Conservation (phyloP, 2,329 filamentous ascomycete genomes). For the Sporothrix euskadiensis region DNA sequence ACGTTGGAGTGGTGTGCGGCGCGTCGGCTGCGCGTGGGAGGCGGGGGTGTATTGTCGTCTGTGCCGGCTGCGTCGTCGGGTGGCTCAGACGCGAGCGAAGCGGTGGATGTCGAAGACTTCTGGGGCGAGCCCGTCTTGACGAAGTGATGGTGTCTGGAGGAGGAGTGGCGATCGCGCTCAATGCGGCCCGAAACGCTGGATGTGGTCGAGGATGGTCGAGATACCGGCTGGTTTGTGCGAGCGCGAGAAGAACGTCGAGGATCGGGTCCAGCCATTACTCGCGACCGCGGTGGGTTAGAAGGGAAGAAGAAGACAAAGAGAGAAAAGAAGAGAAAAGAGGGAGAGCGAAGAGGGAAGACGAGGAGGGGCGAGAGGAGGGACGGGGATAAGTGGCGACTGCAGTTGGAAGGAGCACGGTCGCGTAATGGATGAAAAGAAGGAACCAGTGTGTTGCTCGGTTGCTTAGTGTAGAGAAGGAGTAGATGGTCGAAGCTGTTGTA, state of each 20-base stretch:
- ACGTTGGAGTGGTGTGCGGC: constrained; percentile 36
- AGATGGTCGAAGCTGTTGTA: background rate
- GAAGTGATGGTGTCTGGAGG: constrained; percentile 53
- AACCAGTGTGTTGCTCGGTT: background rate
- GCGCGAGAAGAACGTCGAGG: constrained; percentile 91
- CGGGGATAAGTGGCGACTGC: background rate
- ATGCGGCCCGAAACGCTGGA: constrained; percentile 72
- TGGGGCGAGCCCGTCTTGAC: constrained; percentile 71
- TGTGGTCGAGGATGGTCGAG: constrained; percentile 75
- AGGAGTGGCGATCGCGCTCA: constrained; percentile 62
- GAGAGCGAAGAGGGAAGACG: background rate
- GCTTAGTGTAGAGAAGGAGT: background rate
- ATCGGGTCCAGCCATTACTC: constrained; percentile 62
- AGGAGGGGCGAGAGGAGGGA: background rate
- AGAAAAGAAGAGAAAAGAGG: background rate
- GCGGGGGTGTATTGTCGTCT: constrained; percentile 70
- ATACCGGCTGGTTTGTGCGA: constrained; percentile 73
- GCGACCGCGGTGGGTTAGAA: constrained; percentile 37
- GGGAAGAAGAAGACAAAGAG: background rate
- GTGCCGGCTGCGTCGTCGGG: constrained; percentile 59
- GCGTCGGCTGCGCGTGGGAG: constrained; percentile 64
- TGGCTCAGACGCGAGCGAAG: constrained; percentile 69
- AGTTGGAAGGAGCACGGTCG: background rate
- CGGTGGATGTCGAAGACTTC: constrained; percentile 69
- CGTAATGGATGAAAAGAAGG: background rate